Base-by-base conservation (phyloP, 805 yeast species). In the Suhomyces emberorum region DNA sequence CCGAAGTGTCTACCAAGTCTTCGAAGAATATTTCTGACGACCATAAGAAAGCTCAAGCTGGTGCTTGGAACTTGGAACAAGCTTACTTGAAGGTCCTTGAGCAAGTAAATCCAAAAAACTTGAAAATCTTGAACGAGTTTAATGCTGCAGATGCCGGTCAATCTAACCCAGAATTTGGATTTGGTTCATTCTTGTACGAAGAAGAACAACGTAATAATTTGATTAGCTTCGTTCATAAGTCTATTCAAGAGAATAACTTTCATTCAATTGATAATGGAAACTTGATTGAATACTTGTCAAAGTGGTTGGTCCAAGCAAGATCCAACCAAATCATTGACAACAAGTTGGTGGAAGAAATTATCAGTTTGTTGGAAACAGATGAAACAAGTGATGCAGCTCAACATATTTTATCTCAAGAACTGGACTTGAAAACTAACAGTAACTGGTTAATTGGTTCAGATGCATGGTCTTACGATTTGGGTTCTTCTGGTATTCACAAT, bases 391-490 rank as follows among this genome's bases (percentile, higher is more conserved):
- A 55, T 3, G 51, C 63, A 25, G 72, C 81, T 3, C 43, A 61
- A 15, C 59, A 69, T 11, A 54, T 88, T 18, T 60, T 83, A 35
- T 58, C 64, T 3, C 56, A 69, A 28, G 61, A 69, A 39, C 70
- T 72, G 6, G 64, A 59, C 39, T 76, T 85, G 47, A 46, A 51
- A 19, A 57, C 70, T 37, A 68, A 69, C 34, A 69, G 83, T 9
- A 69, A 76, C 35, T 91, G 98, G 98, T 70, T 91, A 41, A 70
- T 91, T 38, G 96, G 97, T 21, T 88, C 96, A 14, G 98, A 91
- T 59, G 79, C 93, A 21, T 91, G 98, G 98, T 76, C 96, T 15
- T 88, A 82, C 56, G 98, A 91, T 64, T 68, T 87, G 49, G 98
- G 98, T 28, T 70, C 84, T 43, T 83, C 96, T 4, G 96, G 97